phyloP scores from a whole-genome alignment of 1,139 yeast species.

The Yamadazyma songkhlaensis region DNA sequence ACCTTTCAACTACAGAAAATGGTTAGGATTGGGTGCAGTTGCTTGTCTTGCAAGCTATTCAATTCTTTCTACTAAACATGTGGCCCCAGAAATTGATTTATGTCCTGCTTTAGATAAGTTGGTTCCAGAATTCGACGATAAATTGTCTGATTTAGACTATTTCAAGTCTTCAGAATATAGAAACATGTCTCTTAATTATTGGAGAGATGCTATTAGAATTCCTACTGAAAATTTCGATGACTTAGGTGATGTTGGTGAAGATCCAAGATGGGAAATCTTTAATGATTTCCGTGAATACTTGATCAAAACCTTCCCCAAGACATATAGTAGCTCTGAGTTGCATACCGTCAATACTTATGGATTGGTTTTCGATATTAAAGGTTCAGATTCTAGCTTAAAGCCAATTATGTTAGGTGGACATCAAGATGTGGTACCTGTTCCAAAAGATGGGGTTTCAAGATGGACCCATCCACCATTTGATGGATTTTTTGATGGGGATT shows the following conservation, averaged over 20 bases:
- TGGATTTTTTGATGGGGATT: slow-evolving; percentile 40
- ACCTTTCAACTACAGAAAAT: background rate
- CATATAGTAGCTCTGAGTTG: slow-evolving; percentile 27
- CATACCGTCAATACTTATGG: slow-evolving; percentile 32
- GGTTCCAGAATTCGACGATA: slow-evolving; percentile 15
- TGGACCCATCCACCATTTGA: slow-evolving; percentile 47
- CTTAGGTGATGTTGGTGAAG: slow-evolving; percentile 21
- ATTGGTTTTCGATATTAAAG: slow-evolving; percentile 37
- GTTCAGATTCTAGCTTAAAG: slow-evolving; percentile 22
- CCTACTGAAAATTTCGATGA: slow-evolving; percentile 63
- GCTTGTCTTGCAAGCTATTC: background rate
- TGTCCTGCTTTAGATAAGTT: slow-evolving; percentile 15
- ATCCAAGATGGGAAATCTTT: slow-evolving; percentile 31
- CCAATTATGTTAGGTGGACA: slow-evolving; percentile 48
- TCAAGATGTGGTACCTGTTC: slow-evolving; percentile 52
- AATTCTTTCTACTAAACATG: background rate
- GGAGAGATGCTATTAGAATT: slow-evolving; percentile 50
- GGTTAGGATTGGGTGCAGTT: background rate
- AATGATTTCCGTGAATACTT: slow-evolving; percentile 28
- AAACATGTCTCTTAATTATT: slow-evolving; percentile 19
- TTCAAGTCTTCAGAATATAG: slow-evolving; percentile 26
- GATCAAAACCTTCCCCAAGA: slow-evolving; percentile 28
- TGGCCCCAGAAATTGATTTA: slow-evolving; percentile 3
- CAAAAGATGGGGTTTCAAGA: slow-evolving; percentile 31
- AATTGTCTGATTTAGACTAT: slow-evolving; percentile 12